These are phyloP conservation scores for Miscanthus lutarioriparius DNA, from an alignment of 176 grass and related monocot species.

Conservation along the genomic window DNA sequence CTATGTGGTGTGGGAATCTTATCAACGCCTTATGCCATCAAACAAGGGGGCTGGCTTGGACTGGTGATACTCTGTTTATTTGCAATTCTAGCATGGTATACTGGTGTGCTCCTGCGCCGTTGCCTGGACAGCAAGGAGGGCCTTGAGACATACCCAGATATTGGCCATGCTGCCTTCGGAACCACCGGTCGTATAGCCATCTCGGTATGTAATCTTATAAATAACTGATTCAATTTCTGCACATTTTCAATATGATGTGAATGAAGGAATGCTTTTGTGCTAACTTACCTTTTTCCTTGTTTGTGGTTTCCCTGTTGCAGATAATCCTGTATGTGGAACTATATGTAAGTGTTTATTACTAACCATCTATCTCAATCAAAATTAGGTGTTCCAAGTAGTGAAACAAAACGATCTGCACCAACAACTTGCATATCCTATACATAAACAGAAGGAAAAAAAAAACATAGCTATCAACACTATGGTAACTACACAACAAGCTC, in stretches of 20 bases:
- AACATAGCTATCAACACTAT: not conserved
- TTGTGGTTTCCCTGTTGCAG: slow-evolving; percentile 49
- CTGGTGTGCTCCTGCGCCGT: slow-evolving; percentile 69
- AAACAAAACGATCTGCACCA: not conserved
- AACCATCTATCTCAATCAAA: not conserved
- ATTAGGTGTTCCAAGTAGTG: not conserved
- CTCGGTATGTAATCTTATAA: slow-evolving; percentile 52
- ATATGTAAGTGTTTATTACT: slow-evolving; percentile 71
- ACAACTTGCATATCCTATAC: slow-evolving; percentile 7
- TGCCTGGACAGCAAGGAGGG: slow-evolving; percentile 84
- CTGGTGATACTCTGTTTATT: slow-evolving; percentile 70
- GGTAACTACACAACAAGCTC: slow-evolving; percentile 5
- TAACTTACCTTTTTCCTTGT: slow-evolving; percentile 23
- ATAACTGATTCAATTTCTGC: not conserved
- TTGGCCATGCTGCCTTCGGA: slow-evolving; percentile 91
- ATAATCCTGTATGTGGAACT: slow-evolving; percentile 87
- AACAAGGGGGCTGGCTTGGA: slow-evolving; percentile 78
- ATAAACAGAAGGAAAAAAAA: not conserved
- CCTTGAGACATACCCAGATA: slow-evolving; percentile 85
- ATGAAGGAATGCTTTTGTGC: not conserved
- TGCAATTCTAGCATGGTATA: slow-evolving; percentile 73
- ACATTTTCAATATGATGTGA: slow-evolving; percentile 12
- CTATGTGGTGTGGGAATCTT: slow-evolving; percentile 91
- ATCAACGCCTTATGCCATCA: slow-evolving; percentile 84
- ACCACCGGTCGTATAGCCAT: slow-evolving; percentile 69